Evolutionary conservation across 345 rosid species (phyloP).

Genomic region (Stellera chamaejasme): DNA sequence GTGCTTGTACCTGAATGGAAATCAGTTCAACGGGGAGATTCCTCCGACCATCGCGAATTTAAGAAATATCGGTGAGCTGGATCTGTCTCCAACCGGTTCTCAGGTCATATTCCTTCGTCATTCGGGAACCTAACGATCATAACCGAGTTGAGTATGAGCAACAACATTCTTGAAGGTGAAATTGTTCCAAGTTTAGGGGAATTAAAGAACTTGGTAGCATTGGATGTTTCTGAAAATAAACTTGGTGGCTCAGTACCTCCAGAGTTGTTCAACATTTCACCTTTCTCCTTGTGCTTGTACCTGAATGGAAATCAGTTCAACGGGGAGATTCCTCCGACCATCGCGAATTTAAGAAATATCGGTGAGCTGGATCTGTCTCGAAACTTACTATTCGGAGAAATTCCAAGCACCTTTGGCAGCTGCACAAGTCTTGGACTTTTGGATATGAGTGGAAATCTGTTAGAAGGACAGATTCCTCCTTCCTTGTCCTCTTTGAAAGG

Average conservation of each 20-base stretch:
- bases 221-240: neutral
- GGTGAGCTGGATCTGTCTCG: neutral
- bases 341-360: neutral
- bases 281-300: fast-evolving
- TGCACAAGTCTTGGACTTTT: constrained; percentile 14
- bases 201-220: fast-evolving
- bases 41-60: neutral
- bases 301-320: neutral
- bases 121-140: neutral
- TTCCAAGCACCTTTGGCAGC: constrained; percentile 21
- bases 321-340: neutral
- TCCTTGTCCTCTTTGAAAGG: constrained; percentile 22
- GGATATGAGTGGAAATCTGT: constrained; percentile 8
- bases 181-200: constrained; percentile 1
- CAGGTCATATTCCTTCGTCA: constrained; percentile 6
- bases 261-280: neutral
- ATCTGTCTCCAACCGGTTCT: neutral
- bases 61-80: neutral
- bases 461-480: constrained; percentile 20
- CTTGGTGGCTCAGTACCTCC: constrained; percentile 9
- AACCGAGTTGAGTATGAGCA: neutral
- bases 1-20: fast-evolving
- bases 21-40: neutral
- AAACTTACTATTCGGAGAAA: neutral
- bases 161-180: neutral